These are phyloP conservation scores for Alliaria petiolata DNA, from an alignment of 345 rosid species.

Conservation along the genomic window DNA sequence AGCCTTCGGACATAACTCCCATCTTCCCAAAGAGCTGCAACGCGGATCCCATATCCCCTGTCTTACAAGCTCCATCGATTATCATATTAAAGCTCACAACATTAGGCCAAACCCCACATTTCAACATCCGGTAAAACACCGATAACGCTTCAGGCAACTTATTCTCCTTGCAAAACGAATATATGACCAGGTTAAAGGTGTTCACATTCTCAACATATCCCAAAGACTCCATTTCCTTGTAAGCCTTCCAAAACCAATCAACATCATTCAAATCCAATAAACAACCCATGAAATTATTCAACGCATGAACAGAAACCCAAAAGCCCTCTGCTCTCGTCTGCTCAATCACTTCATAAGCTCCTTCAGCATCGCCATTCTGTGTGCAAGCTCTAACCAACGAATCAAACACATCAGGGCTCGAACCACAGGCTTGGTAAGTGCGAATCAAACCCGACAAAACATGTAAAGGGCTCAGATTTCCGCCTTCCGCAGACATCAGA, in stretches of 20 bases:
- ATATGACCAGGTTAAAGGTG: slow-evolving; percentile 58
- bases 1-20: slow-evolving; percentile 42
- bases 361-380: slow-evolving; percentile 38
- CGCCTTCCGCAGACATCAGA: slow-evolving; percentile 38
- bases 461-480: slow-evolving; percentile 38
- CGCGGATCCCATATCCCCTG: slow-evolving; percentile 41
- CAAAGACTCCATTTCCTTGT: slow-evolving; percentile 43
- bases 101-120: slow-evolving; percentile 61
- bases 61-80: slow-evolving; percentile 55
- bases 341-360: slow-evolving; percentile 52
- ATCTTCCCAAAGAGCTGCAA: slow-evolving; percentile 42
- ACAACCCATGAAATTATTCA: slow-evolving; percentile 66
- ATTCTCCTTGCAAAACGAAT: slow-evolving; percentile 55
- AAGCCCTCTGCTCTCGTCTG: slow-evolving; percentile 37
- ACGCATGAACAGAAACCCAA: slow-evolving; percentile 52
- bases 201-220: slow-evolving; percentile 57
- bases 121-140: slow-evolving; percentile 52
- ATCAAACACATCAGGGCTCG: slow-evolving; percentile 53
- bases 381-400: slow-evolving; percentile 64
- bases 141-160: slow-evolving; percentile 48
- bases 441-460: slow-evolving; percentile 47
- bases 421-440: slow-evolving; percentile 36
- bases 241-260: slow-evolving; percentile 51
- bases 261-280: slow-evolving; percentile 52
- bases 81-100: slow-evolving; percentile 69